Conservation (phyloP, 805 yeast genomes). For the Candida insectalens region DNA sequence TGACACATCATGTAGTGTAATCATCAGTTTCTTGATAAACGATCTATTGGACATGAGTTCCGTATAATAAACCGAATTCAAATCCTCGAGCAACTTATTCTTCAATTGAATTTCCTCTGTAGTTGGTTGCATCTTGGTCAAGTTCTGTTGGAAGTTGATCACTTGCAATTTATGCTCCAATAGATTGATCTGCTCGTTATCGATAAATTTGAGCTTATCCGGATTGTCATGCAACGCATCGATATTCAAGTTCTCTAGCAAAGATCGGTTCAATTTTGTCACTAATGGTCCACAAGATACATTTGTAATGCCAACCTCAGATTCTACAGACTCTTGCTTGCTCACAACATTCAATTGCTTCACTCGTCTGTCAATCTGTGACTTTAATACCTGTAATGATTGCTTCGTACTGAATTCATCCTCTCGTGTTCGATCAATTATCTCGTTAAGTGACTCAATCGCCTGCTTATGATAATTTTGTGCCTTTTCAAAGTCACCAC, state of each 20-base stretch:
- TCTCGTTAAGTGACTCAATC: too few relatives aligned
- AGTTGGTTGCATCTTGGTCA: conserved; percentile 8
- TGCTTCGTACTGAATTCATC: conserved; percentile 15
- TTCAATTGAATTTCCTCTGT: conserved; percentile 21
- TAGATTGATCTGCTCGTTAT: conserved; percentile 16
- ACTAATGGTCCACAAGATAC: background rate
- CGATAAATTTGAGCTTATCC: conserved; percentile 16
- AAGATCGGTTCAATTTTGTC: conserved; percentile 5
- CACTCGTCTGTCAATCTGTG: conserved; percentile 16
- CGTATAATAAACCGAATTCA: conserved; percentile 21
- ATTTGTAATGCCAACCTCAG: background rate
- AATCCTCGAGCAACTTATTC: conserved; percentile 17
- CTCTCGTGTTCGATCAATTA: too few relatives aligned
- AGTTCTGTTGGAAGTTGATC: conserved; percentile 19
- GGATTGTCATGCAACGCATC: conserved; percentile 9
- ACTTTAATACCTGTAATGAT: conserved; percentile 13
- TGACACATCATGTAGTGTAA: background rate
- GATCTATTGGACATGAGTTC: conserved; percentile 22
- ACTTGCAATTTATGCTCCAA: conserved; percentile 23
- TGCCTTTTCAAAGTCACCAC: conserved; percentile 34
- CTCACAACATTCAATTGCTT: conserved; percentile 12
- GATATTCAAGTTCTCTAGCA: conserved; percentile 18
- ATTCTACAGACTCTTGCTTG: background rate
- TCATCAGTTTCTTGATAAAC: conserved; percentile 14
- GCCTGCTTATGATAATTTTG: conserved; percentile 29